Conservation (phyloP, 768 basidiomycete genomes). For the Pholiota conissans region DNA sequence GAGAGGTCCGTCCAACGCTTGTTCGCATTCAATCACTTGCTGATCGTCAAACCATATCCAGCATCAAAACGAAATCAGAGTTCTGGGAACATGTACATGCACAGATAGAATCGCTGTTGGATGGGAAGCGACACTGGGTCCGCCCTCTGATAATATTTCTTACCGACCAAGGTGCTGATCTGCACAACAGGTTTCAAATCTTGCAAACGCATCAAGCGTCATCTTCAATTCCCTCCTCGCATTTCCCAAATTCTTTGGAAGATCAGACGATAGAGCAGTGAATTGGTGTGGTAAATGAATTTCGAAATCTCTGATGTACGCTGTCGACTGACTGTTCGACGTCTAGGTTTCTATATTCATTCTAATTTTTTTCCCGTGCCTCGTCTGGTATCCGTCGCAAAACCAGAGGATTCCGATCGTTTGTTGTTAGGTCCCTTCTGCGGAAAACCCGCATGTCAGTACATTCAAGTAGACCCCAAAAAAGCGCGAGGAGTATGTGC, state of each 20-base stretch:
- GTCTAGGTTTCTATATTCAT: constrained; percentile 82
- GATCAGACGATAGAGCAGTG: constrained; percentile 61
- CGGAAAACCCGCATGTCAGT: constrained; percentile 90
- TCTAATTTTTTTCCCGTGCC: constrained; percentile 60
- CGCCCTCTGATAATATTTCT: neutral
- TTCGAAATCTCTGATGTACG: neutral
- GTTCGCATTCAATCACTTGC: neutral
- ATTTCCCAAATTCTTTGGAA: constrained; percentile 66
- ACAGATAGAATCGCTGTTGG: constrained; percentile 64
- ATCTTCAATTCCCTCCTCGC: constrained; percentile 77
- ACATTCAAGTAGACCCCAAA: constrained; percentile 57
- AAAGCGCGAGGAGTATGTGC: constrained; percentile 84
- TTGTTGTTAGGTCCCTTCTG: constrained; percentile 84
- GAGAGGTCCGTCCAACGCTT: constrained; percentile 27
- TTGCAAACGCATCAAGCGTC: constrained; percentile 80
- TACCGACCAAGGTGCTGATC: neutral
- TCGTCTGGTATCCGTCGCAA: constrained; percentile 20
- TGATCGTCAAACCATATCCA: constrained; percentile 16
- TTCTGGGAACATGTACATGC: constrained; percentile 79
- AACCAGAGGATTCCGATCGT: constrained; percentile 23
- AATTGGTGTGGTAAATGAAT: constrained; percentile 87
- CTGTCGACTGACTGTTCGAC: neutral
- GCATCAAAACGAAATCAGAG: constrained; percentile 68
- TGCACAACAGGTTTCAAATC: constrained; percentile 69
- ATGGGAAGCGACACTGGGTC: constrained; percentile 79